Evolutionary conservation across 2,329 filamentous ascomycete genomes (phyloP), one percentile per base, ranked within the genome.

Genomic region (Fusarium zealandicum): DNA sequence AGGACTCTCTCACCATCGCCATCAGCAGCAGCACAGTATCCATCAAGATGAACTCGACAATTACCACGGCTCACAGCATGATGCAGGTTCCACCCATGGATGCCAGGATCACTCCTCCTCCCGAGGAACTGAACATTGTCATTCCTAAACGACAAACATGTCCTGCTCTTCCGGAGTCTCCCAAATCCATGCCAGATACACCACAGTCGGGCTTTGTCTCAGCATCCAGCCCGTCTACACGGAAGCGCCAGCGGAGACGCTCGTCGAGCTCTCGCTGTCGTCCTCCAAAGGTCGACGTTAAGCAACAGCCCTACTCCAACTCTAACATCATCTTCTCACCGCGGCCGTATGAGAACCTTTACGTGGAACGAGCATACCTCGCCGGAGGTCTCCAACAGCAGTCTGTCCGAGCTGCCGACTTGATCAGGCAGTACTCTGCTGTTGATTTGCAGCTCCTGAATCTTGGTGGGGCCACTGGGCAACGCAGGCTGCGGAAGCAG

Each of bases 281-380:
- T 3, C 25, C 53, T n/a, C 46, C 47, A 8, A 38, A 25, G 18
- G 17, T 44, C 22, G 37, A 57, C 13, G 27, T 46, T 14, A 54
- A 39, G 2, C 52, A 57, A 4, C 37, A 48, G 9, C n/a, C 52
- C 5, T 36, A 48, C 17, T 6, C 12, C 42, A 57, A 53, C 14
- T 42, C 47, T 10, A 63, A 53, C 20, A 49, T 59, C 13, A 61
- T 72, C 50, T 67, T 78, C 37, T 67, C 72, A 3, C 75, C 74
- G 2, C 73, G 78, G 2, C 65, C 76, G 0, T 73, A 79, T 41
- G 71, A 76, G 14, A 74, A 76, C 5, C 70, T 83, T 4, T 73
- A 76, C 46, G 67, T 69, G 4, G 82, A 86, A 60, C 72, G 75
- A 11, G 68, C 75, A 6, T 82, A 83, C 52, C 75, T 85, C 14